Base-by-base conservation (phyloP, 495 filamentous ascomycete genomes). In the Margaritispora aquatica region DNA sequence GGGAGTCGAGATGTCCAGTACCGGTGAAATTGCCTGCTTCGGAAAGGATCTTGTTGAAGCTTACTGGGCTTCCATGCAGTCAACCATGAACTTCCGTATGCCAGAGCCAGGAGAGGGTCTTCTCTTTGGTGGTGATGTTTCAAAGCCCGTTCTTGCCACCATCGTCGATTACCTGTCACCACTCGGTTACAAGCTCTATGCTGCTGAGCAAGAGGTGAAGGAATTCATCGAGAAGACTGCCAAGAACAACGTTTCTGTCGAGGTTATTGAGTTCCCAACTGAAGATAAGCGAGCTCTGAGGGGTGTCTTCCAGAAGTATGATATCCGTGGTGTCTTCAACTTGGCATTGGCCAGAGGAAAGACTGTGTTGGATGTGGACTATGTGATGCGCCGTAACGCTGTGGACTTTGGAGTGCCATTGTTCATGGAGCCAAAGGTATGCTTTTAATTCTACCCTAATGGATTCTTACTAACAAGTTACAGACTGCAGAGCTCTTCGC, bases 371-470 rank as follows among this genome's bases (percentile, higher is more conserved):
- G 94, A 98, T 70, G 91, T 93, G 63, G 93, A 97, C 75, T 98
- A 98, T 64, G 92, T 97, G 49, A 98, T 97, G 94, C 85, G 94
- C 64, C 85, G 95, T 66, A 68, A 98, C 69, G 94, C 93, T 17
- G 95, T 98, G 44, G 94, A 98, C 76, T 98, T 98, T 71, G 92
- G 92, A 57, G 92, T 97, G 22, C 94, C 94, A 36, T 78, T 97
- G 60, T 98, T 97, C 73, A 97, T 97, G 92, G 94, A 98, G 76
- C 93, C 94, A 21, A 95, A 94, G 88, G 93, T 96, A 78, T 79
- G 86, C 34, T 59, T 46, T 23, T 55, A 31, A 13, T 31, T 51
- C n/a, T 62, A 55, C 48, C 21, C 26, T 54, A 38, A 60, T 47
- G 20, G 20, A 44, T 20, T 41, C 68, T 70, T 65, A 70, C 52